Evolutionary conservation across 306 rosid species (phyloP).

Genomic region (Acacia acuminata): DNA sequence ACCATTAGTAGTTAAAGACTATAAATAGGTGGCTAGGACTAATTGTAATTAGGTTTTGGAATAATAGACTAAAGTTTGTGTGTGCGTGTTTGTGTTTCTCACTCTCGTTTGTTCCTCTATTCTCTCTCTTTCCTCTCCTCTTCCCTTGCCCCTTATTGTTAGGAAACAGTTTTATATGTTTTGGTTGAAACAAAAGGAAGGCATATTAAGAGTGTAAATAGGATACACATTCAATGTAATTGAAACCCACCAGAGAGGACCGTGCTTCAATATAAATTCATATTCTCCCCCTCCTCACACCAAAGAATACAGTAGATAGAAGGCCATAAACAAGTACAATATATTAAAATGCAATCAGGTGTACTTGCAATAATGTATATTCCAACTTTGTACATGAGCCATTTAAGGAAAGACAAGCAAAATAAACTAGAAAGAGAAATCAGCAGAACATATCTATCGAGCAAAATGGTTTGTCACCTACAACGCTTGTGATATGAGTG

Average conservation of each 20-base stretch:
- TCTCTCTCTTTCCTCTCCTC: too few relatives aligned
- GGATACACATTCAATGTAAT: too few relatives aligned
- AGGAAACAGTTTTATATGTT: too few relatives aligned
- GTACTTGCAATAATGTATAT: background rate
- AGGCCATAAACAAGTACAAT: background rate
- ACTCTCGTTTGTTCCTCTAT: too few relatives aligned
- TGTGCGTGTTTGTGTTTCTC: too few relatives aligned
- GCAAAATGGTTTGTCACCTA: background rate
- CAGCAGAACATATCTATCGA: background rate
- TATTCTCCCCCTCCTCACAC: slow-evolving; percentile 1
- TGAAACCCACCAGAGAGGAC: slow-evolving; percentile 5
- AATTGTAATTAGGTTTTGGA: too few relatives aligned
- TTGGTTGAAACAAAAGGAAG: too few relatives aligned
- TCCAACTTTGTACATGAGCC: background rate
- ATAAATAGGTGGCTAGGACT: too few relatives aligned
- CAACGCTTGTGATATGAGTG: background rate
- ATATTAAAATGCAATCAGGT: slow-evolving; percentile 15
- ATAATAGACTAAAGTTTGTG: too few relatives aligned
- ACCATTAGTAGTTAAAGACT: too few relatives aligned
- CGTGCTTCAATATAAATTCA: background rate
- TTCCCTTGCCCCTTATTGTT: too few relatives aligned
- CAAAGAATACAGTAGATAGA: slow-evolving; percentile 13
- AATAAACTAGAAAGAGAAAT: background rate
- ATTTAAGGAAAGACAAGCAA: slow-evolving; percentile 17
- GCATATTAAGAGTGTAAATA: too few relatives aligned